Base-by-base conservation (phyloP, 2,329 filamentous ascomycete genomes). In the Fusarium sp. region DNA sequence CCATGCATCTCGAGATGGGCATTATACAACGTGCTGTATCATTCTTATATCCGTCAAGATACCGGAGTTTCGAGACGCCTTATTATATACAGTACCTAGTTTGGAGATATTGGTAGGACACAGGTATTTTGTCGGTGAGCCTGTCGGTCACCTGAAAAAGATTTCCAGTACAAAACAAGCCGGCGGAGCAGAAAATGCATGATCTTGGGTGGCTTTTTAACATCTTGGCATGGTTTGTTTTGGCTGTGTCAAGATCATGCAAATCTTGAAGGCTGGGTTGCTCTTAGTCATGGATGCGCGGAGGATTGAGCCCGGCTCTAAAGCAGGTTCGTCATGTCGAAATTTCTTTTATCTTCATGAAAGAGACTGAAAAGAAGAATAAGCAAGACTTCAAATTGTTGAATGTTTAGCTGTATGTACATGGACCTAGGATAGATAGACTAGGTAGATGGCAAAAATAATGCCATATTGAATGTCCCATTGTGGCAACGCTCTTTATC, bases 231-330 rank as follows among this genome's bases (percentile, higher is more conserved):
- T 47, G 52, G 41, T 49, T 73, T 68, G 61, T 67, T 66, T 55
- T 57, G 52, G 61, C 65, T 75, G 72, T 73, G 72, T 74, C 72
- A 75, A 71, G 63, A 69, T 75, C 72, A 74, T 74, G 72, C 72
- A 74, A 72, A 73, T 67, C 41, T 45, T 55, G 42, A 54, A 51
- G 57, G 44, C 41, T 58, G 53, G 40, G 45, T 57, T 48, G 44
- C 41, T 69, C 40, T 75, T 75, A 73, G 72, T 74, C 72, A 74
- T 71, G 34, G 34, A 37, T 37, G 48, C 42, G 24, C 42, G 30
- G 37, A 61, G 44, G 47, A 56, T 60, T 61, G 42, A 65, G 53
- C 68, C 46, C 30, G 53, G 29, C 48, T 58, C 18, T 41, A 25
- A 37, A 27, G 20, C 10, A 20, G 22, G 8, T 27, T 37, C 55